Conservation (phyloP, 2,329 filamentous ascomycete genomes). For the Botrytis fabae region DNA sequence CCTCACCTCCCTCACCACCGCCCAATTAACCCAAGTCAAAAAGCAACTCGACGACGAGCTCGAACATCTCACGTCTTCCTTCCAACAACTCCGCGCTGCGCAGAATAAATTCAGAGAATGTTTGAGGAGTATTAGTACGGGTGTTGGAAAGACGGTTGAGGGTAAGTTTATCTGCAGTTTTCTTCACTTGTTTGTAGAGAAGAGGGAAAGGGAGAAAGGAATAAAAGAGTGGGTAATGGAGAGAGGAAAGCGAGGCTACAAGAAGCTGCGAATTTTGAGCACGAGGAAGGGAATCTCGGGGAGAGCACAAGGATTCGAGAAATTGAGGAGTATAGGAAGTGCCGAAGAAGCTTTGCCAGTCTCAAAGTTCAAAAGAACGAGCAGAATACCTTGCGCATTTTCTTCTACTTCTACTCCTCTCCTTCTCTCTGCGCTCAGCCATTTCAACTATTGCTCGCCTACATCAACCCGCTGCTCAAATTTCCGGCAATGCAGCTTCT, state of each 20-base stretch:
- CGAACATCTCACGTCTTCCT: conserved; percentile 88
- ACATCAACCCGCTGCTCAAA: not conserved
- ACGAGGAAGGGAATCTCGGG: not conserved
- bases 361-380: not conserved
- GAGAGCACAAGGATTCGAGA: not conserved
- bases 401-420: not conserved
- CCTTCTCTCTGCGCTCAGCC: not conserved
- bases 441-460: not conserved
- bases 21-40: conserved; percentile 88
- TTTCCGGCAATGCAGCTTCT: not conserved
- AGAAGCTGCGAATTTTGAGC: not conserved
- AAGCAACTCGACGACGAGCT: conserved; percentile 96
- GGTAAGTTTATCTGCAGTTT: conserved; percentile 33
- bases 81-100: conserved; percentile 83
- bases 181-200: not conserved
- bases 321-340: not conserved
- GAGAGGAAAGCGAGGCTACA: not conserved
- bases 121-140: conserved; percentile 69
- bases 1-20: conserved; percentile 74
- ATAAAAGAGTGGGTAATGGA: not conserved
- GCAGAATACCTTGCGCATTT: not conserved
- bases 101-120: conserved; percentile 93
- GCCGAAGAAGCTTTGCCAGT: not conserved
- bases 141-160: conserved; percentile 47
- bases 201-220: not conserved